Evolutionary conservation across 2,329 filamentous ascomycete genomes (phyloP).

Genomic region (Aspergillus phoenicis): DNA sequence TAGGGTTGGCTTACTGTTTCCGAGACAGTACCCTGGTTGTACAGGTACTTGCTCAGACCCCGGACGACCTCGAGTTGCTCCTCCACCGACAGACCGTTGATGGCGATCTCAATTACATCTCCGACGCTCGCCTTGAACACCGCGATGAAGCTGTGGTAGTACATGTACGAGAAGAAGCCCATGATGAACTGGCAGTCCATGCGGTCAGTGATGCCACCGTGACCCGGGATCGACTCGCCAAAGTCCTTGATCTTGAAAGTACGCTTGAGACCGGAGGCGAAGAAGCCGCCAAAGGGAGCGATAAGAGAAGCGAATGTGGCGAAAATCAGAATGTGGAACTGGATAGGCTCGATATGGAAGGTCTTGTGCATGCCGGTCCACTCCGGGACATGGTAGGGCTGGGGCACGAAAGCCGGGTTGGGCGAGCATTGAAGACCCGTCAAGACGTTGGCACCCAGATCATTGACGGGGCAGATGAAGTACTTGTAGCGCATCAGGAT

Average conservation of each 20-base stretch:
- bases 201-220: slow-evolving; percentile 96
- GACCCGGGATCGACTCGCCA: slow-evolving; percentile 94
- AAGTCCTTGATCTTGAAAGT: slow-evolving; percentile 99
- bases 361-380: slow-evolving; percentile 72
- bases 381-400: slow-evolving; percentile 71
- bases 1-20: slow-evolving; percentile 49
- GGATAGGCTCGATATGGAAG: slow-evolving; percentile 80
- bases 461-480: slow-evolving; percentile 97
- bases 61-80: slow-evolving; percentile 82
- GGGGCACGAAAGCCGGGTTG: slow-evolving; percentile 87
- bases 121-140: slow-evolving; percentile 83
- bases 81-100: slow-evolving; percentile 81
- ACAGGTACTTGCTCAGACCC: slow-evolving; percentile 64
- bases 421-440: slow-evolving; percentile 86
- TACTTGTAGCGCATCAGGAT: slow-evolving; percentile 88
- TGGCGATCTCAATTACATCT: slow-evolving; percentile 84
- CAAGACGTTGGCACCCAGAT: slow-evolving; percentile 90
- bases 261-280: slow-evolving; percentile 94
- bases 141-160: slow-evolving; percentile 96
- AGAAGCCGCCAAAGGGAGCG: slow-evolving; percentile 97
- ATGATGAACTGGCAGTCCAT: slow-evolving; percentile 99
- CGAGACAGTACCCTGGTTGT: slow-evolving; percentile 62
- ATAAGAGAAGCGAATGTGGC: slow-evolving; percentile 95
- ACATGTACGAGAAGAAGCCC: slow-evolving; percentile 98
- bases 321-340: slow-evolving; percentile 87